Conservation (phyloP, 148 eudicot genomes). For the Rheum nobile region DNA sequence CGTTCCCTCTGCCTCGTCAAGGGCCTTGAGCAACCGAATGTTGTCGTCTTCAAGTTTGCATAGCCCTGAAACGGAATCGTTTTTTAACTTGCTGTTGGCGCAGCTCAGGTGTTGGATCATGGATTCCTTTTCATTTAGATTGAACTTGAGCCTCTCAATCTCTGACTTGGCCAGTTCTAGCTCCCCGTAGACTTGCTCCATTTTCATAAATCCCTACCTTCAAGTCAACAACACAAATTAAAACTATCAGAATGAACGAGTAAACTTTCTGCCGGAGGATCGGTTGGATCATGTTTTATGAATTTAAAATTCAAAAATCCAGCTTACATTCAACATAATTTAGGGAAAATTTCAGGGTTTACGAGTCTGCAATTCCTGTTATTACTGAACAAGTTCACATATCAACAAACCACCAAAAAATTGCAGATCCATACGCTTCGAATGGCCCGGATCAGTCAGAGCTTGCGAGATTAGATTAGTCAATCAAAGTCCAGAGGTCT, state of each 20-base stretch:
- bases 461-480: too few relatives aligned
- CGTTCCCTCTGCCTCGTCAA: conserved; percentile 41
- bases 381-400: neutral
- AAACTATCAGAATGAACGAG: neutral
- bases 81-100: neutral
- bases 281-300: neutral
- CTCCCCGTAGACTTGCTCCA: conserved; percentile 6
- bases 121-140: neutral
- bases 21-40: conserved; percentile 21
- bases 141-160: neutral
- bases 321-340: too few relatives aligned
- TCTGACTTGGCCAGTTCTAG: neutral
- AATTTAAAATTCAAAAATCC: neutral
- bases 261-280: too few relatives aligned
- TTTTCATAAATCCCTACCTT: conserved; percentile 1
- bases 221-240: neutral
- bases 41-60: conserved; percentile 43
- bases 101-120: neutral
- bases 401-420: neutral
- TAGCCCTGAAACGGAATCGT: neutral
- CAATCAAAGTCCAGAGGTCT: too few relatives aligned
- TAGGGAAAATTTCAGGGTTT: neutral
- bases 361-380: neutral
- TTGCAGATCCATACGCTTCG: neutral
- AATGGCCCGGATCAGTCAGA: too few relatives aligned